phyloP scores from a whole-genome alignment of 371 early-diverging fungal species.

The Rhizomucor miehei region DNA sequence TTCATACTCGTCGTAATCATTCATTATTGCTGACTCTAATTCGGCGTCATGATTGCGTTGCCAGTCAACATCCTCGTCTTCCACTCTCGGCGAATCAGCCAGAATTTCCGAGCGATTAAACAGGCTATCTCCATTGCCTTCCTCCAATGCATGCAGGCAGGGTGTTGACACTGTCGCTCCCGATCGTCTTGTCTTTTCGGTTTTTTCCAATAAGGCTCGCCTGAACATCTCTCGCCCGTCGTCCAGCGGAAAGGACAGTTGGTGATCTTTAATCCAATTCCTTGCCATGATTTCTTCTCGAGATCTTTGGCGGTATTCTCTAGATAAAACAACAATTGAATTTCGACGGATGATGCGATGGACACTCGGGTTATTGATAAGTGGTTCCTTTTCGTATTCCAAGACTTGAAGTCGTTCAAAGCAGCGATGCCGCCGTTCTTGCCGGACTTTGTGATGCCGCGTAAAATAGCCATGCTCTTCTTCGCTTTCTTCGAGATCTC shows the following conservation, averaged over 20 bases:
- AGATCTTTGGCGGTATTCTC: constrained; percentile 49
- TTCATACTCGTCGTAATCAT: constrained; percentile 48
- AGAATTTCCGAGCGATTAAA: constrained; percentile 23
- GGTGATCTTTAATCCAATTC: constrained; percentile 16
- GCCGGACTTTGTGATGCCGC: neutral
- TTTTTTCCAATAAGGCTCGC: constrained; percentile 32
- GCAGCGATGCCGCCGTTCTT: constrained; percentile 22
- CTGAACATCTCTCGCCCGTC: constrained; percentile 33
- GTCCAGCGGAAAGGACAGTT: constrained; percentile 15
- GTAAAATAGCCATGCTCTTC: constrained; percentile 27
- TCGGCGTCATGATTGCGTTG: constrained; percentile 2
- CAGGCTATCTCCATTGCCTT: constrained; percentile 11
- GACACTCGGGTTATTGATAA: constrained; percentile 50
- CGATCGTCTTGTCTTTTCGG: constrained; percentile 18
- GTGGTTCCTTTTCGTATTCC: constrained; percentile 55
- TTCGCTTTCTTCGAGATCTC: constrained; percentile 6
- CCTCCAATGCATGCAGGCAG: constrained; percentile 29
- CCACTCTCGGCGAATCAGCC: constrained; percentile 20
- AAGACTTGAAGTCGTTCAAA: constrained; percentile 55
- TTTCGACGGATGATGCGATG: constrained; percentile 49
- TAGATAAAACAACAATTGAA: constrained; percentile 50
- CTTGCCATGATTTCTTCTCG: constrained; percentile 11
- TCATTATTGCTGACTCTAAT: constrained; percentile 9
- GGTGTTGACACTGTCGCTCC: constrained; percentile 34
- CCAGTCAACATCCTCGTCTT: neutral